Percentiles rank a stretch among this genome's conserved stretches.
Evolutionary conservation across 2,329 filamentous ascomycete genomes (phyloP).

Genomic region (Penicillium glabrum): DNA sequence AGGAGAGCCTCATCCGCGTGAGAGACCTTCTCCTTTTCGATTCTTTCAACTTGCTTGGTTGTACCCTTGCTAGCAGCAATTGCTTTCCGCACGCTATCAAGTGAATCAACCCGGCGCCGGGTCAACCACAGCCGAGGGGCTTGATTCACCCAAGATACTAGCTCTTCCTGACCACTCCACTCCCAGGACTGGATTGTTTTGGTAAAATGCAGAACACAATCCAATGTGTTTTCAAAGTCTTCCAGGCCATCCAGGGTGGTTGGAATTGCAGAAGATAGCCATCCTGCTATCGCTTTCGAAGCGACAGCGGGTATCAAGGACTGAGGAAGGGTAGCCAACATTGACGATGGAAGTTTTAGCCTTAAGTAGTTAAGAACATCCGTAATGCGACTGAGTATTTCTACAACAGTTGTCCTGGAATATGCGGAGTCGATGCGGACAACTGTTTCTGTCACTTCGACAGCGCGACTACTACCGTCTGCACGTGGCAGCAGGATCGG

Average conservation of each 20-base stretch:
- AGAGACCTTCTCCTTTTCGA: constrained; percentile 79
- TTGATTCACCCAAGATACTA: constrained; percentile 77
- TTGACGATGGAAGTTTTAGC: constrained; percentile 48
- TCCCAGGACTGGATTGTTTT: constrained; percentile 59
- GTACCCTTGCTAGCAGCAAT: constrained; percentile 67
- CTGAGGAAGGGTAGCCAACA: constrained; percentile 59
- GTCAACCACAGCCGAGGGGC: constrained; percentile 82
- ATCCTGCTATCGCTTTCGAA: constrained; percentile 66
- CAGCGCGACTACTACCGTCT: constrained; percentile 24
- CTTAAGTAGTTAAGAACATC: constrained; percentile 53
- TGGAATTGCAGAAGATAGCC: constrained; percentile 77
- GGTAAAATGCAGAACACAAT: constrained; percentile 64
- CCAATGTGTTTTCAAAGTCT: constrained; percentile 70
- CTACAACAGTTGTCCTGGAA: constrained; percentile 28
- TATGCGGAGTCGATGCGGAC: constrained; percentile 26
- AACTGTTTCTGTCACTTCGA: constrained; percentile 29
- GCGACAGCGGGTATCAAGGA: constrained; percentile 70
- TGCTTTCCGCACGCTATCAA: constrained; percentile 71
- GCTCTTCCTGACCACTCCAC: constrained; percentile 61
- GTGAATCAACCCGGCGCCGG: constrained; percentile 75
- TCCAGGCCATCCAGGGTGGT: constrained; percentile 69
- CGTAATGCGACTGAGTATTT: constrained; percentile 46
- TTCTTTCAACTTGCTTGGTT: constrained; percentile 71
- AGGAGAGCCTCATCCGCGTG: constrained; percentile 66
- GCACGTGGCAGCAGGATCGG: constrained; percentile 31